A percentile compares a stretch with the other conserved stretches of the same genome.
Evolutionary conservation across 2,329 filamentous ascomycete genomes (phyloP).

Genomic region (Elsinoe arachidis): DNA sequence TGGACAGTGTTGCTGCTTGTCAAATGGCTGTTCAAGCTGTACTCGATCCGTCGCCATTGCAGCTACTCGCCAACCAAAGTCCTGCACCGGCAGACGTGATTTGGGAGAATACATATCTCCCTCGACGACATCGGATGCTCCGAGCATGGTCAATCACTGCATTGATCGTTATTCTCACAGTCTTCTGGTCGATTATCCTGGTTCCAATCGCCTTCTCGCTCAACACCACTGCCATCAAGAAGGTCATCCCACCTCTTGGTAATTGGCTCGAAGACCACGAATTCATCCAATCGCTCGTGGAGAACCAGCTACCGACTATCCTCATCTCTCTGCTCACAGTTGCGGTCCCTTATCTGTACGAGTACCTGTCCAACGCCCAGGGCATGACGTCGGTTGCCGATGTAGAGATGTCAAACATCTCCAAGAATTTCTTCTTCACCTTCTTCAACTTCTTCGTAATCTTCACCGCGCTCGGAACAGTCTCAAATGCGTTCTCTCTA

Average conservation of each 20-base stretch:
- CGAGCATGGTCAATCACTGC: conserved; percentile 77
- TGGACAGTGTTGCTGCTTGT: conserved; percentile 84
- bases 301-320: conserved; percentile 78
- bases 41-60: conserved; percentile 79
- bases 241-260: conserved; percentile 62
- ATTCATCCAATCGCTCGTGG: conserved; percentile 66
- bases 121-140: conserved; percentile 62
- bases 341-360: conserved; percentile 86
- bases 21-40: conserved; percentile 97
- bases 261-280: conserved; percentile 58
- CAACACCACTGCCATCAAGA: conserved; percentile 70
- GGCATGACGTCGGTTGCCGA: conserved; percentile 94
- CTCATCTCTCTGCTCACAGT: conserved; percentile 82
- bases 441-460: conserved; percentile 99
- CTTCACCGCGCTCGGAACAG: conserved; percentile 81
- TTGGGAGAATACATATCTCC: conserved; percentile 86
- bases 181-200: conserved; percentile 82
- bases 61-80: conserved; percentile 74
- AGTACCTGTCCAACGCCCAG: conserved; percentile 82
- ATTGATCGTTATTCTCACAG: conserved; percentile 70
- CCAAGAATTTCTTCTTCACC: conserved; percentile 98
- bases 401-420: conserved; percentile 87
- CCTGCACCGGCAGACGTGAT: conserved; percentile 88
- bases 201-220: conserved; percentile 69
- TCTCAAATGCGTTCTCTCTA: conserved; percentile 61